Conservation (phyloP, 106 monocot species). For the Dioscorea zingiberensis region DNA sequence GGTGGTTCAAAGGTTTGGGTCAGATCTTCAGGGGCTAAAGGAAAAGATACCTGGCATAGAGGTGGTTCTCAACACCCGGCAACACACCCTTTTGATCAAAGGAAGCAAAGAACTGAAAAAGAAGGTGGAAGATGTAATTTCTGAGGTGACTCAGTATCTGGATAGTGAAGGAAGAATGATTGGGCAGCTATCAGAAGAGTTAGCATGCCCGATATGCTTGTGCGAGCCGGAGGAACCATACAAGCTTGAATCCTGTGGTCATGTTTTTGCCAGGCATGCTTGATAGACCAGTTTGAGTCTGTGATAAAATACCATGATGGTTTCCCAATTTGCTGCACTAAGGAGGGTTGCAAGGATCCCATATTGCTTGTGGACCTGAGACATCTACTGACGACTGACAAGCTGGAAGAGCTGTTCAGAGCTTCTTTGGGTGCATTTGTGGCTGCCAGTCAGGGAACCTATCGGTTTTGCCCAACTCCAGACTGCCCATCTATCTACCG, state of each 20-base stretch:
- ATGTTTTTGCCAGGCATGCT: conserved; percentile 67
- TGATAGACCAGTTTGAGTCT: conserved; percentile 77
- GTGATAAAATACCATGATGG: conserved; percentile 59
- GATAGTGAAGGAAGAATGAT: background rate
- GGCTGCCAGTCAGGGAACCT: conserved; percentile 41
- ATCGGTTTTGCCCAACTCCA: conserved; percentile 59
- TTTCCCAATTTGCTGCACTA: conserved; percentile 70
- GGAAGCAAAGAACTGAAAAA: conserved; percentile 64
- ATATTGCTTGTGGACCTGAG: conserved; percentile 62
- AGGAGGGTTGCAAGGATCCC: conserved; percentile 40
- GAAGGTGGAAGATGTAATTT: conserved; percentile 52
- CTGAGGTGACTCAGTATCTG: conserved; percentile 33
- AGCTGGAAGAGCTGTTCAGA: conserved; percentile 76
- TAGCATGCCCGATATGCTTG: conserved; percentile 71
- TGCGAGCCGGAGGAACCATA: conserved; percentile 89
- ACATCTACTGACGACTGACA: conserved; percentile 35
- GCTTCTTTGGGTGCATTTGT: conserved; percentile 67
- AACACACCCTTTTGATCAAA: conserved; percentile 44
- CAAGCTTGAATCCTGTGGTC: conserved; percentile 67
- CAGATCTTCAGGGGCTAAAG: conserved; percentile 55
- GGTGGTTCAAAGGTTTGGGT: conserved; percentile 55
- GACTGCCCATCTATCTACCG: conserved; percentile 38
- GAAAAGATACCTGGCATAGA: conserved; percentile 43
- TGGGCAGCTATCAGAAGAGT: conserved; percentile 28
- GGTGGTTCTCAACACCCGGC: conserved; percentile 44